Percentiles rank a stretch among this genome's conserved stretches.
Evolutionary conservation across 2,329 filamentous ascomycete genomes (phyloP).

Genomic region (Macrophomina pseudophaseolina): DNA sequence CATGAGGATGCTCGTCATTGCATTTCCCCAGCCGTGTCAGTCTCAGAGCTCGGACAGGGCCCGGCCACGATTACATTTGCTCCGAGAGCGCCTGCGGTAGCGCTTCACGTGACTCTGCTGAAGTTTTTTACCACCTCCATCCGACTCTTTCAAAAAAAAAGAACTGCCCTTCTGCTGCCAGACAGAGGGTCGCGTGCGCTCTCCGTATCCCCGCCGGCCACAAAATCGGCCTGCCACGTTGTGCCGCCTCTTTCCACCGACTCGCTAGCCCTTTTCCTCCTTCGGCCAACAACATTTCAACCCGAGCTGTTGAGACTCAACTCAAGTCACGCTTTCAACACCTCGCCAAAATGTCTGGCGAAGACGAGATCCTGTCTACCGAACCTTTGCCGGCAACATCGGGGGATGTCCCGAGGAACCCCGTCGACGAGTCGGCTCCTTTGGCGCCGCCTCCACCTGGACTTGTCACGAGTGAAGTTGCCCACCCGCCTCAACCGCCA

Average conservation of each 20-base stretch:
- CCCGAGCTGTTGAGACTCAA: conserved; percentile 11
- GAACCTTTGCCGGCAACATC: conserved; percentile 4
- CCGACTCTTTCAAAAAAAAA: neutral
- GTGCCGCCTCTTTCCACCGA: neutral
- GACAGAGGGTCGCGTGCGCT: neutral
- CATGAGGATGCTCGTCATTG: neutral
- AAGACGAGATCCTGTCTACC: neutral
- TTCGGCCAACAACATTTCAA: conserved; percentile 13
- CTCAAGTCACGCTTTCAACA: conserved; percentile 6
- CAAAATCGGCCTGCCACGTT: neutral
- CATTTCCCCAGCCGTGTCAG: conserved; percentile 8
- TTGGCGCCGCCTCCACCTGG: conserved; percentile 16
- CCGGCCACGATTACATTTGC: neutral
- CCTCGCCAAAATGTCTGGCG: conserved; percentile 15
- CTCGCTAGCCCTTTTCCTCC: neutral
- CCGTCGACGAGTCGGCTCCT: conserved; percentile 8
- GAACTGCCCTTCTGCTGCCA: neutral
- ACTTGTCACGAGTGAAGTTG: conserved; percentile 29
- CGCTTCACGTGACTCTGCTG: conserved; percentile 20
- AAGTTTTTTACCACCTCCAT: conserved; percentile 20
- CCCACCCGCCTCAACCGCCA: conserved; percentile 42
- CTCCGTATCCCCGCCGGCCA: neutral
- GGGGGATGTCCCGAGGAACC: neutral
- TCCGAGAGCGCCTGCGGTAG: neutral
- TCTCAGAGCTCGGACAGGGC: neutral